Evolutionary conservation across 257 asterid species (phyloP).

Genomic region (Euphrasia confusa): DNA sequence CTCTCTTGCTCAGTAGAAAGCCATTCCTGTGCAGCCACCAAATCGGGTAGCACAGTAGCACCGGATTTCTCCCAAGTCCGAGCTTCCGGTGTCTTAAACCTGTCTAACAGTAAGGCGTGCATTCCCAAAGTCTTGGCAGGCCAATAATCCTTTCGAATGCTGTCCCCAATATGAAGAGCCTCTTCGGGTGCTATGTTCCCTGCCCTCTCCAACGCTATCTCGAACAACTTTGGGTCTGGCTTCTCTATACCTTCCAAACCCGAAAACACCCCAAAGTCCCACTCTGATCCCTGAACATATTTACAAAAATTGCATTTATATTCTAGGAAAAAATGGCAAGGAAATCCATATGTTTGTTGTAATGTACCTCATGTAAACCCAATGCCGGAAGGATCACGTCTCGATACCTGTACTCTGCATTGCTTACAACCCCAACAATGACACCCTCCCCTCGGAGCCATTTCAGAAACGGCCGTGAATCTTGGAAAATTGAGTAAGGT

Average conservation of each 20-base stretch:
- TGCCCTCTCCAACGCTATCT: constrained; percentile 84
- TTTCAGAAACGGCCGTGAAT: constrained; percentile 76
- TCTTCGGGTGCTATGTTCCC: constrained; percentile 73
- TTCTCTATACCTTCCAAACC: constrained; percentile 93
- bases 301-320: neutral
- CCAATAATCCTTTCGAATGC: constrained; percentile 73
- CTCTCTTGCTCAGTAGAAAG: constrained; percentile 42
- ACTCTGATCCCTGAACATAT: constrained; percentile 74
- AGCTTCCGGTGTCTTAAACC: constrained; percentile 74
- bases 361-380: constrained; percentile 69
- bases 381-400: constrained; percentile 94
- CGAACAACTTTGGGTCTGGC: constrained; percentile 70
- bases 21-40: constrained; percentile 67
- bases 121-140: constrained; percentile 83
- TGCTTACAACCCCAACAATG: constrained; percentile 80
- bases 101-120: constrained; percentile 73
- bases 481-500: constrained; percentile 73
- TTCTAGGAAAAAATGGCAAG: neutral
- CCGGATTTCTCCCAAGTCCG: constrained; percentile 77
- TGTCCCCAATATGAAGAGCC: constrained; percentile 90
- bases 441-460: constrained; percentile 71
- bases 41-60: constrained; percentile 71
- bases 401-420: constrained; percentile 82
- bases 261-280: constrained; percentile 97
- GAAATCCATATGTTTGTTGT: neutral